phyloP scores from a whole-genome alignment of 192 early-diverging fungal species.

The Backusella mclennaniae region DNA sequence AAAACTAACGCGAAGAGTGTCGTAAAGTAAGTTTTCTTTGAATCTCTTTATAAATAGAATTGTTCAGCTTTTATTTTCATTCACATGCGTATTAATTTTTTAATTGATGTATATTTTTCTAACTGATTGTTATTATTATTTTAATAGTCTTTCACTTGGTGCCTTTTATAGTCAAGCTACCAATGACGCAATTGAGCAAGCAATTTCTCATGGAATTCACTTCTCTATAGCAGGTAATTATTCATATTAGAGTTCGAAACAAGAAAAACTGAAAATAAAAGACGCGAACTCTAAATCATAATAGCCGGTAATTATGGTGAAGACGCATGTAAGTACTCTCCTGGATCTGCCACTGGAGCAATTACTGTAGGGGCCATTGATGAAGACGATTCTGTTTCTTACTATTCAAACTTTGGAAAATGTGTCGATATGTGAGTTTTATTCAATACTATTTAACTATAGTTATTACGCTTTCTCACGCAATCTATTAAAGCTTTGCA shows the following conservation, averaged over 20 bases:
- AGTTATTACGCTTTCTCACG: neutral
- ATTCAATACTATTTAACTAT: neutral
- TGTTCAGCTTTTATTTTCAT: neutral
- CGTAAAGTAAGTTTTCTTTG: slow-evolving; percentile 36
- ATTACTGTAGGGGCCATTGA: slow-evolving; percentile 65
- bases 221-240: slow-evolving; percentile 46
- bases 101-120: neutral
- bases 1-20: slow-evolving; percentile 30
- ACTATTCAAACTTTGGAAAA: slow-evolving; percentile 56
- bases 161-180: slow-evolving; percentile 48
- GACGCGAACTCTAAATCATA: neutral
- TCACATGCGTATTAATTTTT: neutral
- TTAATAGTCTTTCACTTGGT: slow-evolving; percentile 47
- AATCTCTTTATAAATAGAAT: neutral
- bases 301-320: slow-evolving; percentile 57
- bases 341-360: slow-evolving; percentile 50
- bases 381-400: slow-evolving; percentile 51
- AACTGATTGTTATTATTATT: neutral
- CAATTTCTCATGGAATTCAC: slow-evolving; percentile 48
- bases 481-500: slow-evolving; percentile 32
- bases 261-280: neutral
- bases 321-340: slow-evolving; percentile 57
- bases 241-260: neutral
- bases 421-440: slow-evolving; percentile 51
- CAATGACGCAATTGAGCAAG: slow-evolving; percentile 47